Evolutionary conservation across 2,329 filamentous ascomycete genomes (phyloP), one percentile per base, ranked within the genome.

Genomic region (Dactylellina cionopaga): DNA sequence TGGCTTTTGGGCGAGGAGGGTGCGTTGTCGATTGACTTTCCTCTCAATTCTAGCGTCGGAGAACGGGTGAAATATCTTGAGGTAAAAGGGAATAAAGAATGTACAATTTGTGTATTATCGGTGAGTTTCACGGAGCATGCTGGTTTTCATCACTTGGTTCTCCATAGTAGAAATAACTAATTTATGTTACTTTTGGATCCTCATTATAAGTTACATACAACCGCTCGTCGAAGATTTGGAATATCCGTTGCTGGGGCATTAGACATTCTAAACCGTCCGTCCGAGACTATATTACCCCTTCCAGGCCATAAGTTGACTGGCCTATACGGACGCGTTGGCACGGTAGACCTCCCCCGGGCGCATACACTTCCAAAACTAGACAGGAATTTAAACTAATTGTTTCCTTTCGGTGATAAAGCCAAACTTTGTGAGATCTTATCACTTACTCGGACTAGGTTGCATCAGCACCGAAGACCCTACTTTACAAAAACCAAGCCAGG

Each of bases 51-150:
- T 1, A 22, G 1, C 1, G 13, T 3, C 7, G 31, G 22, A 9
- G 58, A 62, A 17, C 39, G 58, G 15, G 39, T 62, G 7, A 24
- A n/a, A 22, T 62, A 29, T 43, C 15, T 62, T 2, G 44, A 62
- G 6, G 6, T 62, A 17, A 29, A 17, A 13, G 10, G 25, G n/a
- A 33, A 33, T 1, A 6, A 24, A 19, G 5, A 35, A 9, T 19
- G 10, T 11, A 6, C 2, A 7, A 6, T 46, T 10, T 7, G 10
- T 24, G 44, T 44, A 9, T 10, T 62, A 29, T 29, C 22, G 3
- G 58, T 62, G 13, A 62, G 58, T 33, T 35, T 9, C 24, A 22
- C 43, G n/a, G n/a, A n/a, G n/a, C n/a, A n/a, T n/a, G n/a, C n/a
- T n/a, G n/a, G n/a, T n/a, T n/a, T n/a, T n/a, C n/a, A n/a, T n/a